Conservation (phyloP, 306 rosid genomes). For the Mucuna pruriens region DNA sequence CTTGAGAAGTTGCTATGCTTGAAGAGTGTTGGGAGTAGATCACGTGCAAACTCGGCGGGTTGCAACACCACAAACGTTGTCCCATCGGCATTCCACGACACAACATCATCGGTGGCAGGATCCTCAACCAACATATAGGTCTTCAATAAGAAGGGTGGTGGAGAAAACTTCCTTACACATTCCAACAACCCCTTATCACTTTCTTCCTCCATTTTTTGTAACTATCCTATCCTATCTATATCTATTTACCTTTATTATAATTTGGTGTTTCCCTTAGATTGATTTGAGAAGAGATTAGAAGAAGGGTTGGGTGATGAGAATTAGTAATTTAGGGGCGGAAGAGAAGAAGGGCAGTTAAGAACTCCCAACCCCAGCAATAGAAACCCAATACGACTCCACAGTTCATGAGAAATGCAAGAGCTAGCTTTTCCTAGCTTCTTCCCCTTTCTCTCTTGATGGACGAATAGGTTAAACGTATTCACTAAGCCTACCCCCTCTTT, state of each 20-base stretch:
- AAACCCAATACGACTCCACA: conserved; percentile 73
- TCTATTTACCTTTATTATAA: neutral
- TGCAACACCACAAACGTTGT: conserved; percentile 82
- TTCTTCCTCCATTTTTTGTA: conserved; percentile 35
- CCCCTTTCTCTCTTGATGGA: conserved; percentile 3
- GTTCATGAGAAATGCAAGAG: conserved; percentile 76
- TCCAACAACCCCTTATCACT: conserved; percentile 54
- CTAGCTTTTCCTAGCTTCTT: neutral
- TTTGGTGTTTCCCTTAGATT: too few species aligned
- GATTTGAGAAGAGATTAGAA: conserved; percentile 6
- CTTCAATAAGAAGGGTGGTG: conserved; percentile 79
- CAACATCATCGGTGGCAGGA: conserved; percentile 58
- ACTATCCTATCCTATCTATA: neutral
- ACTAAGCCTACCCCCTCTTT: conserved; percentile 40
- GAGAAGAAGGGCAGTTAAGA: too few species aligned
- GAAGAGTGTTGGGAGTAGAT: conserved; percentile 63
- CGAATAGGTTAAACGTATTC: conserved; percentile 52
- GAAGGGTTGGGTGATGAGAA: neutral
- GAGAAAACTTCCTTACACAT: conserved; percentile 52
- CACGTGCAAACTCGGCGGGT: conserved; percentile 74
- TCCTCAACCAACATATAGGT: conserved; percentile 77
- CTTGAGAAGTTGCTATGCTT: too few species aligned
- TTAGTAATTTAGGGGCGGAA: conserved; percentile 34
- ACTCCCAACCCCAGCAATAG: too few species aligned
- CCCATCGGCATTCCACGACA: conserved; percentile 75